Evolutionary conservation across 768 basidiomycete genomes (phyloP).

Genomic region (Lyophyllum shimeji): DNA sequence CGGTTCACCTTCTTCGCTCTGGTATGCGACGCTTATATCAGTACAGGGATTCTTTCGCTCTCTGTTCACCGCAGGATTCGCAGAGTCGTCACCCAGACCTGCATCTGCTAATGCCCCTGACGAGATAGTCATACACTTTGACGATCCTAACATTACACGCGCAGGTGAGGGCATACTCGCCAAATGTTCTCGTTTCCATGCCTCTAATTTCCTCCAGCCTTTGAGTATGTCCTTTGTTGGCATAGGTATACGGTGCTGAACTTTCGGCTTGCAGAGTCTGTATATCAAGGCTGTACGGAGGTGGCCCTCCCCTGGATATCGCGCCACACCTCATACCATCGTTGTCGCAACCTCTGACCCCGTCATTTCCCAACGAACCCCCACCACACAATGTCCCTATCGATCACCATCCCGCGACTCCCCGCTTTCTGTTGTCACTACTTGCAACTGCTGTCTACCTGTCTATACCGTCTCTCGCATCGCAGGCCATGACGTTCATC

Average conservation of each 20-base stretch:
- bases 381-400: conserved; percentile 36
- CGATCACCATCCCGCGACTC: conserved; percentile 72
- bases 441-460: conserved; percentile 88
- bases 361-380: conserved; percentile 48
- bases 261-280: conserved; percentile 57
- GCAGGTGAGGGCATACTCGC: conserved; percentile 54
- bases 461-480: conserved; percentile 73
- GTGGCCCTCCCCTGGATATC: conserved; percentile 74
- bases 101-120: conserved; percentile 35
- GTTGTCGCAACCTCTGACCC: conserved; percentile 66
- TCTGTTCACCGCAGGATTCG: conserved; percentile 80
- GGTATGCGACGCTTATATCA: background rate
- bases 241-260: background rate
- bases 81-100: conserved; percentile 50
- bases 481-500: conserved; percentile 71
- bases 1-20: conserved; percentile 10
- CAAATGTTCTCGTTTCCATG: conserved; percentile 10
- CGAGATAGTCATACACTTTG: conserved; percentile 69
- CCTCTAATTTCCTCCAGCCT: conserved; percentile 48
- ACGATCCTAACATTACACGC: conserved; percentile 87
- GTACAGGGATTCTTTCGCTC: conserved; percentile 82
- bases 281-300: conserved; percentile 84
- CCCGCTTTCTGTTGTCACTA: conserved; percentile 80
- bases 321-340: conserved; percentile 67
- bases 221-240: conserved; percentile 65